Evolutionary conservation across 768 basidiomycete genomes (phyloP), one percentile per base, ranked within the genome.

Genomic region (Lentinula edodes): DNA sequence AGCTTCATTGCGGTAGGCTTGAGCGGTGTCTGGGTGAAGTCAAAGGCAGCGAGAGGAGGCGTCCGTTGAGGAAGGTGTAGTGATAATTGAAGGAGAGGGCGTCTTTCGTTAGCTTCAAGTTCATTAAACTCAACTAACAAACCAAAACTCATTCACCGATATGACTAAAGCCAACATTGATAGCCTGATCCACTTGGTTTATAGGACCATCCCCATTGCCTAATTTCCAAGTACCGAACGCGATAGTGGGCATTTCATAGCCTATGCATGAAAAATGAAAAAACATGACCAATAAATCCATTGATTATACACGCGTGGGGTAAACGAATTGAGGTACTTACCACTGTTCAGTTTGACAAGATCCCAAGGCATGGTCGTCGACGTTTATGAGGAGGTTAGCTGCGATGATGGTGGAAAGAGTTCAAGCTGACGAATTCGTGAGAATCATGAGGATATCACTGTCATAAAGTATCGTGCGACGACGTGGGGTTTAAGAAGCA

Each of bases 201-300:
- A 77, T 77, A 5, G 82, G 70, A 28, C 71, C 74, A 62, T 82
- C 78, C 0, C 85, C 86, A 42, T 83, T 82, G 1, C 85, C 84
- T n/a, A 85, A 64, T 45, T 76, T 83, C 83, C 86, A 87, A 3
- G 87, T 88, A 35, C 86, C 88, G 66, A 84, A 86, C 63, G 79
- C 86, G 50, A 89, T 77, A 62, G 77, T 71, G 15, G 81, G 75
- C 69, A 86, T 73, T 73, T 77, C 66, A 54, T 76, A 71, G 5
- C 83, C 83, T 86, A 59, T n/a, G 36, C 15, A 23, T 16, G 9
- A 48, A 35, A 0, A 16, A 51, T 32, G 20, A 20, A 51, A 20
- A 7, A 32, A 32, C 34, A 28, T 28, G 28, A 28, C 28, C 28
- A 3, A 28, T n/a, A n/a, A n/a, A n/a, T n/a, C 28, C 3, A 28